Evolutionary conservation across 306 rosid species (phyloP).

Genomic region (Gastrolobium villosum): DNA sequence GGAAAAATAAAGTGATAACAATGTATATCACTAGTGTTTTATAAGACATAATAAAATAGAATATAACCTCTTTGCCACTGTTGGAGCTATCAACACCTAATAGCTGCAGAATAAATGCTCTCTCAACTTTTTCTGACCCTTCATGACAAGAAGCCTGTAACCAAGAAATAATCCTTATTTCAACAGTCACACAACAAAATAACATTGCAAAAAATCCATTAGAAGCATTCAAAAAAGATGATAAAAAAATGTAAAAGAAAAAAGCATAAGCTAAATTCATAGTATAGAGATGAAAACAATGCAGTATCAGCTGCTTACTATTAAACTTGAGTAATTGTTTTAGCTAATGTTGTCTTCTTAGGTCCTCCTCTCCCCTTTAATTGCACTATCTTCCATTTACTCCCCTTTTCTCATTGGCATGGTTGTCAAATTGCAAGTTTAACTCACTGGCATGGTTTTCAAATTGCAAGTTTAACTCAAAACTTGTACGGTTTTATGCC

Average conservation of each 20-base stretch:
- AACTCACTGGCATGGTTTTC: not conserved
- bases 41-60: constrained; percentile 36
- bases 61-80: constrained; percentile 79
- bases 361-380: constrained; percentile 22
- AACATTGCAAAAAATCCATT: not conserved
- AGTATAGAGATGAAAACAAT: constrained; percentile 2
- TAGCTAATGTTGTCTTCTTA: not conserved
- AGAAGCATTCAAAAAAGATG: not conserved
- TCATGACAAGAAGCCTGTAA: constrained; percentile 82
- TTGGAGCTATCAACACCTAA: constrained; percentile 64
- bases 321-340: not conserved
- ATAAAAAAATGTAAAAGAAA: not conserved
- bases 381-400: constrained; percentile 19
- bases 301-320: not conserved
- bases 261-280: not conserved
- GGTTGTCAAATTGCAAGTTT: constrained; percentile 4
- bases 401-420: not conserved
- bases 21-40: not conserved
- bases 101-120: constrained; percentile 87
- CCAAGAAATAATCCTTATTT: constrained; percentile 34
- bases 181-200: constrained; percentile 38
- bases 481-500: not conserved
- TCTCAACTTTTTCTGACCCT: constrained; percentile 79
- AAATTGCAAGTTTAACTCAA: not conserved
- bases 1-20: constrained; percentile 25